These are phyloP conservation scores for Mycena chlorophos DNA, from an alignment of 768 basidiomycete genomes.

Conservation along the genomic window DNA sequence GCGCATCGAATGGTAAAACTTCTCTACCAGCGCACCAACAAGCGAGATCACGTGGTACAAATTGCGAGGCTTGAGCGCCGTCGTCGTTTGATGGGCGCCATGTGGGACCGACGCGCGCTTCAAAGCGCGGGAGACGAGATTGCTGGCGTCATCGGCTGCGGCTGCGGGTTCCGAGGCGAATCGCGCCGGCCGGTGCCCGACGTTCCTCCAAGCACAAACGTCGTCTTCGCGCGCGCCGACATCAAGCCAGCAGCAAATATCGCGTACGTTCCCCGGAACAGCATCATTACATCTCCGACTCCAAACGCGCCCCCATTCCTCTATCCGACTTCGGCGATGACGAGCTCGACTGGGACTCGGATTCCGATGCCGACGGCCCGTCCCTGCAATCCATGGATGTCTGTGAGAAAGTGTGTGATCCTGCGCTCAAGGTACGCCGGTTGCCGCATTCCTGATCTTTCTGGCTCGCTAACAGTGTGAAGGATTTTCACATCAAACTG, in stretches of 20 bases:
- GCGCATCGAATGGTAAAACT: slow-evolving; percentile 32
- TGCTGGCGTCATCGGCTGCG: not conserved
- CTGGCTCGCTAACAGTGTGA: no score
- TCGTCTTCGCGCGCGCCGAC: not conserved
- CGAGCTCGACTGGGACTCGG: slow-evolving; percentile 4
- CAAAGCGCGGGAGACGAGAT: not conserved
- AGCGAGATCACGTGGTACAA: slow-evolving; percentile 19
- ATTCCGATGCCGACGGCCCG: not conserved
- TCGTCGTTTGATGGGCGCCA: not conserved
- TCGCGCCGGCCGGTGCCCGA: no score
- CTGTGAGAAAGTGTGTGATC: not conserved
- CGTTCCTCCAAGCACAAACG: no score
- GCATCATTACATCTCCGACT: slow-evolving; percentile 12
- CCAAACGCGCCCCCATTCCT: not conserved
- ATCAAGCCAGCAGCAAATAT: not conserved
- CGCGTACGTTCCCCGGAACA: slow-evolving; percentile 1
- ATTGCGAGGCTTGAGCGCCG: slow-evolving; percentile 20
- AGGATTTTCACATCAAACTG: not conserved
- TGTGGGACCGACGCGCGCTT: not conserved
- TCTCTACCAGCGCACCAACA: slow-evolving; percentile 30
- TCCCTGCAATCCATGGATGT: not conserved
- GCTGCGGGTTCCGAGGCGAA: not conserved
- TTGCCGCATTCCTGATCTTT: not conserved
- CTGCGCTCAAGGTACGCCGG: not conserved
- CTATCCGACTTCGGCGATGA: not conserved